A percentile compares a stretch with the other conserved stretches of the same genome.
Evolutionary conservation across 805 yeast genomes (phyloP).

Genomic region (Schizosaccharomyces octosporus): DNA sequence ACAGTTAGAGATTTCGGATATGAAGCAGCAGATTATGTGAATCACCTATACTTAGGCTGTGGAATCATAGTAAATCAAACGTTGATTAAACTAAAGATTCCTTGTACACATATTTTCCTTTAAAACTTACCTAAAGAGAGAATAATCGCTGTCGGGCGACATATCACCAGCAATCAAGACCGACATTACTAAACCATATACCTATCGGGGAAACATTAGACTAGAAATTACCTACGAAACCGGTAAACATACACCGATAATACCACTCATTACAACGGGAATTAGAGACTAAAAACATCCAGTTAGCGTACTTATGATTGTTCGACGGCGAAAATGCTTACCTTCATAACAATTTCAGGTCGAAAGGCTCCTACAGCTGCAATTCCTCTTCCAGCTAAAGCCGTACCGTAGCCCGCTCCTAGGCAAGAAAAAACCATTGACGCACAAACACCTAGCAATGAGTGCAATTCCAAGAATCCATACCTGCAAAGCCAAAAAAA

Average conservation of each 20-base stretch:
- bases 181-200: conserved; percentile 81
- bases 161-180: conserved; percentile 79
- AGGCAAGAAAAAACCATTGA: conserved; percentile 17
- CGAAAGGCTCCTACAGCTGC: conserved; percentile 93
- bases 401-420: conserved; percentile 98
- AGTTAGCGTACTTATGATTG: background rate
- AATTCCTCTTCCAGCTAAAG: conserved; percentile 97
- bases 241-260: conserved; percentile 54
- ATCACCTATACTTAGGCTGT: too few relatives aligned
- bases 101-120: too few relatives aligned
- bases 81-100: too few relatives aligned
- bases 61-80: too few relatives aligned
- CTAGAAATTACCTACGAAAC: background rate
- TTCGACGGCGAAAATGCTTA: background rate
- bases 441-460: background rate
- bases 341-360: conserved; percentile 66
- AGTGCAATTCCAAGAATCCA: background rate
- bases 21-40: background rate
- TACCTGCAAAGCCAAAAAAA: conserved; percentile 86
- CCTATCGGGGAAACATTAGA: background rate
- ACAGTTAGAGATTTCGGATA: background rate
- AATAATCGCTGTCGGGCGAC: conserved; percentile 47
- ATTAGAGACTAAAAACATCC: conserved; percentile 24
- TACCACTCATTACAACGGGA: conserved; percentile 99
- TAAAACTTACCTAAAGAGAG: conserved; percentile 39